A percentile compares a stretch with the other conserved stretches of the same genome.
Conservation (phyloP, 192 early-diverging fungal species). For the Polychytrium aggregatum region DNA sequence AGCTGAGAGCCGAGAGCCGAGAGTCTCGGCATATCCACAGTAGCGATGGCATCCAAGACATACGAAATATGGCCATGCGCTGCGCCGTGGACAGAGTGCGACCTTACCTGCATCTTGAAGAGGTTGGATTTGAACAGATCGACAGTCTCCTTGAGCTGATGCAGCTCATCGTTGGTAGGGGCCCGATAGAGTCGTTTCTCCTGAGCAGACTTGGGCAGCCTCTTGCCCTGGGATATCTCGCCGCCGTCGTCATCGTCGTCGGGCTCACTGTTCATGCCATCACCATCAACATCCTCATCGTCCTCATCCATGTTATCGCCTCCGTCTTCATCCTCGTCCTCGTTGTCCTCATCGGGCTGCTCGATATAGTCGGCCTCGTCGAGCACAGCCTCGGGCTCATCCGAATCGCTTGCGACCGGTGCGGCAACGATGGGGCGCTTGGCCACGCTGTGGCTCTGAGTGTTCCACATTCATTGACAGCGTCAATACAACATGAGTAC, state of each 20-base stretch:
- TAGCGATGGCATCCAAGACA: too few relatives aligned
- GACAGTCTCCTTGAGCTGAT: constrained; percentile 67
- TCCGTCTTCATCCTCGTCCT: constrained; percentile 18
- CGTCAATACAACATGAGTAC: too few relatives aligned
- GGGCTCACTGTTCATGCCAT: constrained; percentile 6
- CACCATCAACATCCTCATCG: constrained; percentile 33
- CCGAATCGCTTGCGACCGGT: too few relatives aligned
- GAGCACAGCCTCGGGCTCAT: too few relatives aligned
- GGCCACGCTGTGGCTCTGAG: too few relatives aligned
- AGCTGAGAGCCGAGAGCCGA: too few relatives aligned
- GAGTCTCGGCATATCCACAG: too few relatives aligned
- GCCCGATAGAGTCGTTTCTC: constrained; percentile 10
- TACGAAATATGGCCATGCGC: too few relatives aligned
- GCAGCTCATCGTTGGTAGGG: constrained; percentile 72
- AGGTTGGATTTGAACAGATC: constrained; percentile 83
- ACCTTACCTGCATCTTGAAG: constrained; percentile 71
- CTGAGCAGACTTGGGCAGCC: constrained; percentile 20
- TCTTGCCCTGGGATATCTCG: constrained; percentile 20
- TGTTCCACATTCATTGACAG: too few relatives aligned
- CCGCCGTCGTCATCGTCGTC: constrained; percentile 25
- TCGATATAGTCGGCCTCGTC: constrained; percentile 17
- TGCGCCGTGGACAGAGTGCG: too few relatives aligned
- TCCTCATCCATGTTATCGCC: constrained; percentile 34
- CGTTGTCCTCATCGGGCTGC: constrained; percentile 9
- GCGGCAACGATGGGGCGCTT: too few relatives aligned